Conservation (phyloP, 1,284 basidiomycete genomes). For the Hymenochaete sp. region DNA sequence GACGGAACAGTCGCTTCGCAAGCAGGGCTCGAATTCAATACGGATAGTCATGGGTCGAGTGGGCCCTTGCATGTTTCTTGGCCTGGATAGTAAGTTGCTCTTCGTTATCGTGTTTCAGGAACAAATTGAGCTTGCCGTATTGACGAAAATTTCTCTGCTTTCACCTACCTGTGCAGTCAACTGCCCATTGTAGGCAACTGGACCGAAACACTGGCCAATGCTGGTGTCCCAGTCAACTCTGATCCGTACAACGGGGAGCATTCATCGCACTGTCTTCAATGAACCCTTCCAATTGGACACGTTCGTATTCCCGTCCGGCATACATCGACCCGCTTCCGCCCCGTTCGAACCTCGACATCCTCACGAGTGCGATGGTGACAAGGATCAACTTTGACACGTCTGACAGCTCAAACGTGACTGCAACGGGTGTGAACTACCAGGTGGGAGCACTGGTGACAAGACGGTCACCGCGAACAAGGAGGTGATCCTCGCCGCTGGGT, state of each 20-base stretch:
- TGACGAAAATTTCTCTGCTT: constrained; percentile 22
- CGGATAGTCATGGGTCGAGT: constrained; percentile 34
- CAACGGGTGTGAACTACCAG: constrained; percentile 51
- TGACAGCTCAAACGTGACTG: constrained; percentile 35
- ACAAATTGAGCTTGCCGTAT: too few species aligned
- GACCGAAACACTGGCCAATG: constrained; percentile 36
- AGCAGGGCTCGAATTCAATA: constrained; percentile 34
- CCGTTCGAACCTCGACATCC: constrained; percentile 54
- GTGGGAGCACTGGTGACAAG: constrained; percentile 26
- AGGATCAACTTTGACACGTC: constrained; percentile 45
- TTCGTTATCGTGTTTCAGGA: constrained; percentile 5
- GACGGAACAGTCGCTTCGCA: constrained; percentile 27
- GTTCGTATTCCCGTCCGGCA: constrained; percentile 58
- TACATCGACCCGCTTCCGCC: constrained; percentile 60
- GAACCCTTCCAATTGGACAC: constrained; percentile 56
- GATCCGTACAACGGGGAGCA: constrained; percentile 45
- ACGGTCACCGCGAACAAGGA: constrained; percentile 34
- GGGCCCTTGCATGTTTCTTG: constrained; percentile 43
- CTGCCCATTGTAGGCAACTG: constrained; percentile 44
- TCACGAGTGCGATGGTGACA: constrained; percentile 50
- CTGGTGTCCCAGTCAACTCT: constrained; percentile 34
- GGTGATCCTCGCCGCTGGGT: constrained; percentile 32
- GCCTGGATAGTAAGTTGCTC: constrained; percentile 44
- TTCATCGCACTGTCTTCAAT: constrained; percentile 57
- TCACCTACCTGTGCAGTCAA: constrained; percentile 27